phyloP scores from a whole-genome alignment of 805 yeast species.

The Torulaspora delbrueckii region DNA sequence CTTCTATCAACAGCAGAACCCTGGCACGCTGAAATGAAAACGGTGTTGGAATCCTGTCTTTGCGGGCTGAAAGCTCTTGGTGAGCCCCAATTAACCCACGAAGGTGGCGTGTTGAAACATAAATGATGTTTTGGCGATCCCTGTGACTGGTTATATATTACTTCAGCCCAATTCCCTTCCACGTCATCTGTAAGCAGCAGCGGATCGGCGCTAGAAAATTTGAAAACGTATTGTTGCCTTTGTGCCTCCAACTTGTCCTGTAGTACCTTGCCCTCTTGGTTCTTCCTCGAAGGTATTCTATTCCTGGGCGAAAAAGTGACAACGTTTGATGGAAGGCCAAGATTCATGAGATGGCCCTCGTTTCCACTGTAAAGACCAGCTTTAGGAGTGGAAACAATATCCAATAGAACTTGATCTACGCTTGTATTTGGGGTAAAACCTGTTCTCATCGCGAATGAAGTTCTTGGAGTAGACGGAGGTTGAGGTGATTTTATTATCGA shows the following conservation, averaged over 20 bases:
- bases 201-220: slow-evolving; percentile 33
- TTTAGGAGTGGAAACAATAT: slow-evolving; percentile 15
- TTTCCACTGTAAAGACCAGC: slow-evolving; percentile 7
- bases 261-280: neutral
- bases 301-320: slow-evolving; percentile 16
- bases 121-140: slow-evolving; percentile 19
- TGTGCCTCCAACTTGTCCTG: slow-evolving; percentile 7
- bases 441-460: slow-evolving; percentile 22
- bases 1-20: slow-evolving; percentile 1
- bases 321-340: slow-evolving; percentile 7
- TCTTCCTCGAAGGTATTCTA: slow-evolving; percentile 5
- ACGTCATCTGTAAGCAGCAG: slow-evolving; percentile 30
- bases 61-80: slow-evolving; percentile 22
- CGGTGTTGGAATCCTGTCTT: slow-evolving; percentile 13
- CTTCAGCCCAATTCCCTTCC: slow-evolving; percentile 23
- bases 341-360: slow-evolving; percentile 6
- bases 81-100: slow-evolving; percentile 28
- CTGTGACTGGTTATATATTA: slow-evolving; percentile 18
- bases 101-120: slow-evolving; percentile 31
- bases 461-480: slow-evolving; percentile 28
- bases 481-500: slow-evolving; percentile 16
- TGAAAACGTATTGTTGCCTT: slow-evolving; percentile 29
- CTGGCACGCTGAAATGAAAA: slow-evolving; percentile 7
- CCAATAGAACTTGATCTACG: slow-evolving; percentile 24
- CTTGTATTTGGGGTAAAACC: slow-evolving; percentile 27